These are phyloP conservation scores for Solanum gracilifrons DNA, from an alignment of 257 asterid genomes.

Conservation along the genomic window DNA sequence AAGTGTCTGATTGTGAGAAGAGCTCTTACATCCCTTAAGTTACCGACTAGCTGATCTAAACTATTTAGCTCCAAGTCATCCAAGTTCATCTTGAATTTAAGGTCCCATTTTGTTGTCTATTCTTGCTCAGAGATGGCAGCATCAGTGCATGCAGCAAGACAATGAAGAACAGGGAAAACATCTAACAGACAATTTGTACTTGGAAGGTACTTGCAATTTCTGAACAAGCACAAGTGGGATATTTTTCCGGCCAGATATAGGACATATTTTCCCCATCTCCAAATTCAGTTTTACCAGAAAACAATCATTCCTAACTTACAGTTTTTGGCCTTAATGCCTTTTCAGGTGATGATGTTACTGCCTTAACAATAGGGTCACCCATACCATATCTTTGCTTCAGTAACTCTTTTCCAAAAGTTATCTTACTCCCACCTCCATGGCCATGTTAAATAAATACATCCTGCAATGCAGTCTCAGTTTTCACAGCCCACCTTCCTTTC, in stretches of 20 bases:
- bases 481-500: not conserved
- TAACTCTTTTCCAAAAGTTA: not conserved
- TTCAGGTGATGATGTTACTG: not conserved
- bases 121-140: not conserved
- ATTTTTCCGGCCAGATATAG: no score
- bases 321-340: not conserved
- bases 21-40: not conserved
- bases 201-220: no score
- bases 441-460: not conserved
- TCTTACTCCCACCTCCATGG: not conserved
- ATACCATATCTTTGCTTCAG: not conserved
- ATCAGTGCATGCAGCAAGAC: not conserved
- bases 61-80: not conserved
- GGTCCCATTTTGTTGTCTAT: not conserved
- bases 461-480: not conserved
- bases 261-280: not conserved
- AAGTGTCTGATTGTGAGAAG: not conserved
- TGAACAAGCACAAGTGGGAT: no score
- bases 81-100: not conserved
- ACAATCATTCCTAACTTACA: not conserved
- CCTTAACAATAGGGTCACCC: not conserved
- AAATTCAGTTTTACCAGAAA: not conserved
- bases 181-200: not conserved
- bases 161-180: not conserved
- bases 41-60: not conserved